phyloP scores from a whole-genome alignment of 192 early-diverging fungal species.

The Coemansia sp. region DNA sequence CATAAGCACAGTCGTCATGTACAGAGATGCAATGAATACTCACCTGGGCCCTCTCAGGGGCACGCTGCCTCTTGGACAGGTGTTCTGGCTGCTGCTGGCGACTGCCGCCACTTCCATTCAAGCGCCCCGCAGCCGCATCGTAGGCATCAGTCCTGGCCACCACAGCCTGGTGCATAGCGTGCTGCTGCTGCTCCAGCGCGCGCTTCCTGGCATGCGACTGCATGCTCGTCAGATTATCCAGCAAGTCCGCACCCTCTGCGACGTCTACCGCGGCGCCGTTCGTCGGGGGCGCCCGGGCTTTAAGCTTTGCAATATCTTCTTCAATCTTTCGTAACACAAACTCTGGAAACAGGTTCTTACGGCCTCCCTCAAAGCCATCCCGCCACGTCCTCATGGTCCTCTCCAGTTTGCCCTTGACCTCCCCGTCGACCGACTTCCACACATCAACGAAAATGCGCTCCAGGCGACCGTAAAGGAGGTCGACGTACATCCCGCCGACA shows the following conservation, averaged over 20 bases:
- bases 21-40: constrained; percentile 3
- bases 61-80: constrained; percentile 20
- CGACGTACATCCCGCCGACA: constrained; percentile 75
- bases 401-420: constrained; percentile 68
- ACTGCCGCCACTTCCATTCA: background rate
- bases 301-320: constrained; percentile 30
- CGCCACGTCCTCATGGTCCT: constrained; percentile 83
- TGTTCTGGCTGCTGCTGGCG: background rate
- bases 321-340: constrained; percentile 50
- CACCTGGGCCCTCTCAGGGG: constrained; percentile 26
- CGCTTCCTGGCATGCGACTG: constrained; percentile 44
- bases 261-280: background rate
- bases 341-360: constrained; percentile 32
- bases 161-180: constrained; percentile 22
- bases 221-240: constrained; percentile 35
- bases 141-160: constrained; percentile 28
- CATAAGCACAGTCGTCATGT: too few species aligned
- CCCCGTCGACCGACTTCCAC: constrained; percentile 65
- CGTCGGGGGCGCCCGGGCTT: constrained; percentile 13
- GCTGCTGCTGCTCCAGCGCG: constrained; percentile 26
- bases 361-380: constrained; percentile 54
- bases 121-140: background rate
- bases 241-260: constrained; percentile 13
- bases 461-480: constrained; percentile 70
- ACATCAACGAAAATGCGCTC: constrained; percentile 71